phyloP scores from a whole-genome alignment of 345 rosid species.

The Capsella bursapastoris region DNA sequence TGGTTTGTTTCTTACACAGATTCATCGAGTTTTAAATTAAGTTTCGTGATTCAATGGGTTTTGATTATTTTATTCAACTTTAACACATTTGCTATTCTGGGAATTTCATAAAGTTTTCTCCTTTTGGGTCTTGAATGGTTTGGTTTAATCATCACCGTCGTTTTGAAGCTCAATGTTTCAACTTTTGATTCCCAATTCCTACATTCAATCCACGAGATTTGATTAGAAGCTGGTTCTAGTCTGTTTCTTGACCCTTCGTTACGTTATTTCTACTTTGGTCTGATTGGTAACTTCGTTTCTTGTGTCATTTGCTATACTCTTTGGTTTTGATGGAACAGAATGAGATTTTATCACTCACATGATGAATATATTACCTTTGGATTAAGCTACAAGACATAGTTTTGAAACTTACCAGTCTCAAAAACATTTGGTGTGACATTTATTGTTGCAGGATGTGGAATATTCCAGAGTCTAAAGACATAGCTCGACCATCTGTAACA shows the following conservation, averaged over 20 bases:
- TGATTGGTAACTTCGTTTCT: not conserved
- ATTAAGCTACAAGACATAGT: conserved; percentile 7
- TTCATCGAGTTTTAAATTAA: not conserved
- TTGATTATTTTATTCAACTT: not conserved
- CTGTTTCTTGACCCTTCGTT: not conserved
- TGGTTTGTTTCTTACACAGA: not conserved
- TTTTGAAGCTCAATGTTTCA: not conserved
- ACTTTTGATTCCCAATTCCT: not conserved
- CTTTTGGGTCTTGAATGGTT: not conserved
- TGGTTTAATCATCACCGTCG: not conserved
- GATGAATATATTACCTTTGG: not conserved
- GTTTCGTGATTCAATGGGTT: not conserved
- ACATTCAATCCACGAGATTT: not conserved
- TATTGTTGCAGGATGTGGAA: conserved; percentile 66
- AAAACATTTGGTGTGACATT: conserved; percentile 11
- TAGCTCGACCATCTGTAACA: conserved; percentile 58
- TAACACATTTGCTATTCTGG: not conserved
- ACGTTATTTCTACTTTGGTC: not conserved
- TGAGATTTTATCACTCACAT: not conserved
- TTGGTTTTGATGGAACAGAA: too few relatives aligned
- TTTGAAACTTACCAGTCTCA: not conserved
- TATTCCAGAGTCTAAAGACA: conserved; percentile 69
- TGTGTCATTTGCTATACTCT: not conserved
- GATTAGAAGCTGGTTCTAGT: not conserved
- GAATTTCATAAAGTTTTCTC: not conserved